Percentiles rank a stretch among this genome's conserved stretches.
Conservation (phyloP, 2,329 filamentous ascomycete species). For the Cladosporium oxysporum region DNA sequence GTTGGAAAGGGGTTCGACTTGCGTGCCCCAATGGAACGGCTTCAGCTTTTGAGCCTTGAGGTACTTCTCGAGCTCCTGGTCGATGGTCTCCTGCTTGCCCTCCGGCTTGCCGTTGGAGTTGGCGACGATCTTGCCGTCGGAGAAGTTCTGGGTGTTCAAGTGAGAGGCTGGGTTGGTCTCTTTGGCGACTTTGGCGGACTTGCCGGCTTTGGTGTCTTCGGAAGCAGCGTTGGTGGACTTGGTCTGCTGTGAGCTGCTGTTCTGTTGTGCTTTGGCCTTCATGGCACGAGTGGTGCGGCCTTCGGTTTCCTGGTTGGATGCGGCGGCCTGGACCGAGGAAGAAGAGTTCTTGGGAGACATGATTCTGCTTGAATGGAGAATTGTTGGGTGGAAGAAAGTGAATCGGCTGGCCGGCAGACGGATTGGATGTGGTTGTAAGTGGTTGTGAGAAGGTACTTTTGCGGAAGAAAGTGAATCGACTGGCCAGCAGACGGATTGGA, state of each 20-base stretch:
- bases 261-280: not conserved
- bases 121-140: constrained; percentile 20
- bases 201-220: not conserved
- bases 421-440: not conserved
- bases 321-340: not conserved
- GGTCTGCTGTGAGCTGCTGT: not conserved
- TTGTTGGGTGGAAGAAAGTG: not conserved
- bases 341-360: constrained; percentile 6
- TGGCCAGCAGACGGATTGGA: not conserved
- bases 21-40: constrained; percentile 1
- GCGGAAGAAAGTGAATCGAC: not conserved
- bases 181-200: not conserved
- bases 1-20: not conserved
- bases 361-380: not conserved
- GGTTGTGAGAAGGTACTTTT: not conserved
- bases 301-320: not conserved
- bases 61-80: not conserved
- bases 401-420: not conserved
- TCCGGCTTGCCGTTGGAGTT: not conserved
- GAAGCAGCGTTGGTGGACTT: not conserved
- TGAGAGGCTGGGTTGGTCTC: constrained; percentile 17
- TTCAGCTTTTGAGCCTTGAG: not conserved
- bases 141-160: constrained; percentile 20
- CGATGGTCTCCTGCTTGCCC: not conserved
- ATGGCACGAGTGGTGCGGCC: constrained; percentile 7